Evolutionary conservation across 176 grass and related monocot genomes (phyloP).

Genomic region (Panicum miliaceum): DNA sequence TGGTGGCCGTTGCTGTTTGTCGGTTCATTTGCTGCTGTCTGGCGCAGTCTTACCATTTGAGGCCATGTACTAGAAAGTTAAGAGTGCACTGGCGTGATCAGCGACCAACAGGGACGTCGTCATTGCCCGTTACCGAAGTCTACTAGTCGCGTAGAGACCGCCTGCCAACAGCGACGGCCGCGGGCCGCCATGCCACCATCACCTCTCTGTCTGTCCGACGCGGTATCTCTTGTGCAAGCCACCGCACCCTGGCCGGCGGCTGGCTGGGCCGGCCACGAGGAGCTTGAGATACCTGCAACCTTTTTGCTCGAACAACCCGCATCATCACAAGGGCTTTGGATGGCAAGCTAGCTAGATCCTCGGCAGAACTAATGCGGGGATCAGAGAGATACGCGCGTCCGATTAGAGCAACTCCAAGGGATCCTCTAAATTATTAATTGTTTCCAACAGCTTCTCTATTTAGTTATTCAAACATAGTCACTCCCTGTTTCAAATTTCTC

Average conservation of each 20-base stretch:
- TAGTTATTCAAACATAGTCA: too few species aligned
- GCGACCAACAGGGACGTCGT: not conserved
- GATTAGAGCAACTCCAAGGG: too few species aligned
- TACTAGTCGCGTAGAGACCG: not conserved
- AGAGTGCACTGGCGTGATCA: not conserved
- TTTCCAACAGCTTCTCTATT: too few species aligned
- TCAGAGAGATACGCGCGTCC: not conserved
- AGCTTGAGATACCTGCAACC: not conserved
- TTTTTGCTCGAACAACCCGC: not conserved
- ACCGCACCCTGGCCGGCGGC: not conserved
- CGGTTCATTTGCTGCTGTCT: not conserved
- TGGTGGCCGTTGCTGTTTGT: not conserved
- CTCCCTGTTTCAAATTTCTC: too few species aligned
- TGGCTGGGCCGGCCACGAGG: not conserved
- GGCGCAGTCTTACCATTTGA: not conserved
- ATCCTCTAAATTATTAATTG: too few species aligned
- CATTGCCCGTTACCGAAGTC: not conserved
- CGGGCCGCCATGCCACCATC: not conserved
- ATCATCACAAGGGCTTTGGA: too few species aligned
- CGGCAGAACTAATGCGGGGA: not conserved
- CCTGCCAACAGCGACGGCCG: not conserved
- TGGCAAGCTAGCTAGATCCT: not conserved
- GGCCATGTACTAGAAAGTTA: not conserved
- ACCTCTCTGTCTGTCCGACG: not conserved
- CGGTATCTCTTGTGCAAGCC: constrained; percentile 35